These are phyloP conservation scores for Colletotrichum australisinense DNA, from an alignment of 2,329 filamentous ascomycete species.

Conservation along the genomic window DNA sequence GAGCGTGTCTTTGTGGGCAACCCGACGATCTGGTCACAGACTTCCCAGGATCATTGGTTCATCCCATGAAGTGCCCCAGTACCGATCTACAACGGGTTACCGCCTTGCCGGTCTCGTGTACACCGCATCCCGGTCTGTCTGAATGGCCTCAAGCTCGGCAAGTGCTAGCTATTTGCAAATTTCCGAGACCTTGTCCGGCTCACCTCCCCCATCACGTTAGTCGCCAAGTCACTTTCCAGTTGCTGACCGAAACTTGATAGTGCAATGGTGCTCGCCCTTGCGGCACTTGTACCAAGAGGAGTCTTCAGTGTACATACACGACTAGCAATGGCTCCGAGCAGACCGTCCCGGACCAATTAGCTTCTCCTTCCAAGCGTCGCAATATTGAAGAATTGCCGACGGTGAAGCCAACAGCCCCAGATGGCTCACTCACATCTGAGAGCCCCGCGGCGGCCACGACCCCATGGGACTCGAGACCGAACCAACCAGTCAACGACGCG, in stretches of 20 bases:
- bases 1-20: slow-evolving; percentile 11
- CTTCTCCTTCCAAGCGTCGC: slow-evolving; percentile 35
- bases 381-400: slow-evolving; percentile 29
- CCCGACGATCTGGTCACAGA: slow-evolving; percentile 25
- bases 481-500: slow-evolving; percentile 17
- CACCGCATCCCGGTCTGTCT: not conserved
- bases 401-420: slow-evolving; percentile 13
- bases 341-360: slow-evolving; percentile 23
- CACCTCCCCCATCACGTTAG: not conserved
- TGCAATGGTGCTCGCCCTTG: slow-evolving; percentile 41
- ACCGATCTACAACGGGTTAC: slow-evolving; percentile 11
- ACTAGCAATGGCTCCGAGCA: slow-evolving; percentile 26
- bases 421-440: slow-evolving; percentile 11
- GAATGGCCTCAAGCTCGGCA: slow-evolving; percentile 11
- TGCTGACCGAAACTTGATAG: slow-evolving; percentile 34
- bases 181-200: not conserved
- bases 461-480: slow-evolving; percentile 24
- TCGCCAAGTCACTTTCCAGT: not conserved
- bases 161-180: slow-evolving; percentile 14
- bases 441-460: slow-evolving; percentile 25
- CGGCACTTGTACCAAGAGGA: slow-evolving; percentile 39
- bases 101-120: slow-evolving; percentile 22
- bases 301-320: slow-evolving; percentile 38
- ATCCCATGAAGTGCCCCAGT: slow-evolving; percentile 12
- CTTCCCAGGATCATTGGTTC: slow-evolving; percentile 19